These are phyloP conservation scores for Sungouiella blattae DNA, from an alignment of 805 yeast genomes.

Conservation along the genomic window DNA sequence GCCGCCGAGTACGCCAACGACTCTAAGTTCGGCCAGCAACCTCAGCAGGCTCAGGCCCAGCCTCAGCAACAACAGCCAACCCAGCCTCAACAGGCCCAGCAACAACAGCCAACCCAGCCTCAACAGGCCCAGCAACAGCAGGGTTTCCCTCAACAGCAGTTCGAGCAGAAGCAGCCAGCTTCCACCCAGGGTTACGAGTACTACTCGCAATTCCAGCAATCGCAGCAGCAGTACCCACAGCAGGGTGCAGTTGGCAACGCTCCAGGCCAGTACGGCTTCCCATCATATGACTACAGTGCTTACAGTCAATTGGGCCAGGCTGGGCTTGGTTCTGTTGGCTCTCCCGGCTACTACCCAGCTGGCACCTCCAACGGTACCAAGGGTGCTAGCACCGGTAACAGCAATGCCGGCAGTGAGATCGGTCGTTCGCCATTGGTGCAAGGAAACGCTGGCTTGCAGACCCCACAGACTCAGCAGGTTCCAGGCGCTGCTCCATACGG, in stretches of 20 bases:
- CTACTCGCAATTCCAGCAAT: constrained; percentile 18
- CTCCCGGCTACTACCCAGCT: constrained; percentile 22
- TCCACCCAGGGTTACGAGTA: constrained; percentile 20
- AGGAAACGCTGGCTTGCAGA: constrained; percentile 21
- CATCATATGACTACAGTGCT: constrained; percentile 41
- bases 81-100: constrained; percentile 3
- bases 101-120: constrained; percentile 3
- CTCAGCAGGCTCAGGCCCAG: constrained; percentile 5
- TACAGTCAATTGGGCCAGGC: constrained; percentile 25
- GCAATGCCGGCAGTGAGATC: constrained; percentile 23
- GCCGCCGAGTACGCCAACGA: constrained; percentile 17
- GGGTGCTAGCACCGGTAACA: constrained; percentile 21
- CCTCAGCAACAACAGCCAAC: constrained; percentile 5
- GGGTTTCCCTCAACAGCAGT: constrained; percentile 10
- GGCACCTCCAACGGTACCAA: constrained; percentile 24
- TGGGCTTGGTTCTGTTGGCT: constrained; percentile 13
- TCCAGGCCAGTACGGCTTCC: constrained; percentile 44
- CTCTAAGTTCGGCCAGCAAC: constrained; percentile 18
- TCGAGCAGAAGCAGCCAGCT: constrained; percentile 11
- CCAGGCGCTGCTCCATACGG: constrained; percentile 38
- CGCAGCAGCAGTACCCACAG: constrained; percentile 37
- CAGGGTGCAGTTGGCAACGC: constrained; percentile 35
- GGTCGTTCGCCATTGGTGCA: constrained; percentile 32
- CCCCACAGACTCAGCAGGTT: constrained; percentile 27
- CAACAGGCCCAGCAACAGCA: constrained; percentile 9